A percentile compares a stretch with the other conserved stretches of the same genome.
These are phyloP conservation scores for Gossypium schwendimanii DNA, from an alignment of 441 rosid genomes.

Conservation along the genomic window DNA sequence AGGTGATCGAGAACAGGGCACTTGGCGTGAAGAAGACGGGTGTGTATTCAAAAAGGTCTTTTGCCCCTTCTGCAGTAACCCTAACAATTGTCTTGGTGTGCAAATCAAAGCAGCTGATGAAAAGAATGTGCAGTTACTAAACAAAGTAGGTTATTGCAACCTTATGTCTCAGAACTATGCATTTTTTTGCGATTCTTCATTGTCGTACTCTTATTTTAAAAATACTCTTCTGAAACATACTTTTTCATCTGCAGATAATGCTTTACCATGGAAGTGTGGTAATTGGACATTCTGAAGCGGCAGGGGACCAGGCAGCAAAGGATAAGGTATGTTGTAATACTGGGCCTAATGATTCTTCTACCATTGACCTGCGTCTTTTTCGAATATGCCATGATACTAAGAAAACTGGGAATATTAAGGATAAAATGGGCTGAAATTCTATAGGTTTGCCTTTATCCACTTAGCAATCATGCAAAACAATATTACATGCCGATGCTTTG, in stretches of 20 bases:
- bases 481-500: not conserved
- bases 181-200: conserved; percentile 5
- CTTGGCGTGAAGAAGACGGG: conserved; percentile 85
- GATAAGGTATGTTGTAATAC: conserved; percentile 30
- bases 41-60: conserved; percentile 69
- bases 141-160: conserved; percentile 44
- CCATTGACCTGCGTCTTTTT: not conserved
- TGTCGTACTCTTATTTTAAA: not conserved
- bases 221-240: not conserved
- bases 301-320: conserved; percentile 21
- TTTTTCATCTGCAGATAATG: conserved; percentile 44
- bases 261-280: conserved; percentile 48
- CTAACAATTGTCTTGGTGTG: conserved; percentile 63
- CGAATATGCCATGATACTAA: not conserved
- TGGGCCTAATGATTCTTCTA: not conserved
- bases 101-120: conserved; percentile 81
- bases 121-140: conserved; percentile 60
- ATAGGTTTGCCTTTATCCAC: not conserved
- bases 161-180: not conserved
- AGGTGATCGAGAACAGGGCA: conserved; percentile 39
- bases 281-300: conserved; percentile 28
- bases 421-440: not conserved
- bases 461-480: not conserved
- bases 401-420: not conserved
- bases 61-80: conserved; percentile 71